Evolutionary conservation across 176 grass and related monocot species (phyloP), one percentile per base, ranked within the genome.

Genomic region (Metroxylon sagu): DNA sequence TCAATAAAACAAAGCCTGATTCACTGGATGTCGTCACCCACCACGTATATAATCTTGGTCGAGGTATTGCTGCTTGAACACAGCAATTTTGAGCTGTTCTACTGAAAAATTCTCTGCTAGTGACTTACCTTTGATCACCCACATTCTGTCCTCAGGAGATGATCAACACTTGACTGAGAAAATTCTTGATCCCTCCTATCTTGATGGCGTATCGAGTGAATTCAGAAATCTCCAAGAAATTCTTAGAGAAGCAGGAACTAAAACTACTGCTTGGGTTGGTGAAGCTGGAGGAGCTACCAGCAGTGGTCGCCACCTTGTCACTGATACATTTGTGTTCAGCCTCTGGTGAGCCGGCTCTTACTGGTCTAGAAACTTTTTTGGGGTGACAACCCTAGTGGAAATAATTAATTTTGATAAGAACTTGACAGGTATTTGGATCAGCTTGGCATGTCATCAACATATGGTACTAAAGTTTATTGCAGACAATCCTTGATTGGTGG

Each of bases 291-390:
- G 67, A 6, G 53, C 67, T 27, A 59, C 49, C 67, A 70, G 59
- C 21, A 70, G 53, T 1, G 67, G 67, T 50, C 54, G 59, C 65
- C 65, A 68, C 55, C 65, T 68, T 14, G 65, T 68, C 26, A 68
- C 65, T 2, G 65, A 68, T 55, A 23, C 65, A 15, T 68, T 68
- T 68, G 65, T 68, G 31, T 68, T 68, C 65, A 68, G 65, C 52
- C 56, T 68, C 52, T 68, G 65, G 65, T 68, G 50, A 68, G 65
- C 28, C 50, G 35, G 14, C 17, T 16, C 4, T 19, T 21, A 23
- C 35, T 43, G 35, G 35, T 43, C 35, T 14, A 43, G 35, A 14
- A 43, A 12, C 8, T 43, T 43, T 43, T 35, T 43, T 12, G 8
- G 10, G 35, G 35, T 43, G 14, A 43, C 8, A 43, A 43, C 35